Base-by-base conservation (phyloP, 192 early-diverging fungal genomes). In the Umbelopsis sp. region DNA sequence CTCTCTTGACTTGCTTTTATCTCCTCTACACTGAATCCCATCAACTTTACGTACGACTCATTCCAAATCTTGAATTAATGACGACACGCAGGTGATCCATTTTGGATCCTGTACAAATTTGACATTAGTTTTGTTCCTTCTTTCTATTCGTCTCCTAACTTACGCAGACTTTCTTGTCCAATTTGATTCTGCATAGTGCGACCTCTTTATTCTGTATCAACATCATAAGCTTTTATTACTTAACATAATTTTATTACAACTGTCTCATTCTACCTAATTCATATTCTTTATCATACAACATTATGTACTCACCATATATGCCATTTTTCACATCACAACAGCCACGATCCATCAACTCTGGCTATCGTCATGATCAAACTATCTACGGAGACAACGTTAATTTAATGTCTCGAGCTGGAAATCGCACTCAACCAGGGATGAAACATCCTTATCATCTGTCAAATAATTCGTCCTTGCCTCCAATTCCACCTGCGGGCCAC, bases 61-160 rank as follows among this genome's bases (percentile, higher is more conserved):
- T 62, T 62, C 56, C 56, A 62, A 62, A 62, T 62, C 29, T 32
- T 62, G 26, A 21, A 62, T 34, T 36, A 62, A 62, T 62, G 56
- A 62, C 56, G 56, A 62, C 31, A 32, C 31, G 16, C 29, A 3
- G 7, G 56, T 34, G 31, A 62, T 62, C 56, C 10, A 14, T 4
- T 26, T 62, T 62, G 29, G 12, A 34, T 22, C 17, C 56, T 12
- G 31, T 62, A 62, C 56, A 62, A 62, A 62, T 62, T 62, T 14
- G 31, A 62, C 16, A 17, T 4, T 49, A 49, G 47, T 32, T 34
- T 34, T 62, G 31, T 62, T n/a, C 34, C 26, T 31, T 26, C 26
- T 62, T 32, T 62, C 52, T 54, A 25, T 54, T 34, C 14, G 31
- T 62, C 31, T 20, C 31, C 26, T 34, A 29, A 17, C 56, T 62